phyloP scores from a whole-genome alignment of 352 stramenopile genomes.

The Phytophthora sojae region DNA sequence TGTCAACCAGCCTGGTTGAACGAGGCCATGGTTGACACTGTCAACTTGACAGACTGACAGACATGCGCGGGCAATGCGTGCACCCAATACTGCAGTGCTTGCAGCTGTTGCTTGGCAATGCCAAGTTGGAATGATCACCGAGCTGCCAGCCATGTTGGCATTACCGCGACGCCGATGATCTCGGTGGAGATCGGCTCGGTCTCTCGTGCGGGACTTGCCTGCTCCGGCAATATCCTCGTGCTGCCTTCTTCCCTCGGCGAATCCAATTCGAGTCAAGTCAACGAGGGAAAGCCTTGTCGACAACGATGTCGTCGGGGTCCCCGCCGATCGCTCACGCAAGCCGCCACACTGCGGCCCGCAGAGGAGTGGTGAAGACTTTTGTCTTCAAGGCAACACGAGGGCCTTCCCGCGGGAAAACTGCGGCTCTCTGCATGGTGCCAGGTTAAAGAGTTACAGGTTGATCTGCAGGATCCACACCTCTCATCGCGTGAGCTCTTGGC shows the following conservation, averaged over 20 bases:
- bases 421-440: slow-evolving; percentile 13
- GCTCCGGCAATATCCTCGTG: slow-evolving; percentile 19
- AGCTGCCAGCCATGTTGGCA: no score
- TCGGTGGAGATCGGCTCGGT: slow-evolving; percentile 18
- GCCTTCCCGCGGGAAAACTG: neutral
- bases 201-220: neutral
- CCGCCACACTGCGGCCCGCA: neutral
- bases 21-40: no score
- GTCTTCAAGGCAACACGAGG: neutral
- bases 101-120: no score
- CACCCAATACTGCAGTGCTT: no score
- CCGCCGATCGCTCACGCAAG: no score
- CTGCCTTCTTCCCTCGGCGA: slow-evolving; percentile 10
- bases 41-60: no score
- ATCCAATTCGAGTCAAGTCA: slow-evolving; percentile 21
- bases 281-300: neutral
- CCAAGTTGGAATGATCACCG: no score
- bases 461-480: neutral
- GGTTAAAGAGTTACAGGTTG: neutral
- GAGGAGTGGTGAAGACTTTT: neutral
- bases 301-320: no score
- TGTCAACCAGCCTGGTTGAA: no score
- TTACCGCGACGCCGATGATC: neutral
- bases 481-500: slow-evolving; percentile 21
- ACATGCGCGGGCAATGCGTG: no score